Conservation (phyloP, 1,139 yeast genomes). For the Zygosaccharomyces sapae region DNA sequence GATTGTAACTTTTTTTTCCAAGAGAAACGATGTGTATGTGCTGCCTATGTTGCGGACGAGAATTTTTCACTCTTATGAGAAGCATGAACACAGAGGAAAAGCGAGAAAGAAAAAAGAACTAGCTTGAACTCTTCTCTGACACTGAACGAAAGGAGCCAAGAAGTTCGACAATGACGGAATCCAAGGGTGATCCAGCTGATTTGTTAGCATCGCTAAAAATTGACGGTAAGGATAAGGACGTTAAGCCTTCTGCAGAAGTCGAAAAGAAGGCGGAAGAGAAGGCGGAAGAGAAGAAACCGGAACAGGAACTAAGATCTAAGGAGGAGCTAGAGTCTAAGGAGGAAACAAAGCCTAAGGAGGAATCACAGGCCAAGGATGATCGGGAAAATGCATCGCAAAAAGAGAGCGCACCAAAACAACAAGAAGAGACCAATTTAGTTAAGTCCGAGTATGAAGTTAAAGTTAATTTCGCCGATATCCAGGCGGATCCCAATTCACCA, state of each 20-base stretch:
- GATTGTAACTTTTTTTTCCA: background rate
- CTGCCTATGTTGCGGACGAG: too few relatives aligned
- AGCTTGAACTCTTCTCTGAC: too few relatives aligned
- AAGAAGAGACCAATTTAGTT: slow-evolving; percentile 51
- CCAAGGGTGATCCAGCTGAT: slow-evolving; percentile 41
- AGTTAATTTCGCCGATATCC: slow-evolving; percentile 89
- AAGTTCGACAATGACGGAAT: slow-evolving; percentile 17
- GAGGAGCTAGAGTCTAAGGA: slow-evolving; percentile 19
- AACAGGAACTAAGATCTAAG: slow-evolving; percentile 12
- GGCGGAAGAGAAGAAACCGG: slow-evolving; percentile 19
- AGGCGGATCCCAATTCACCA: slow-evolving; percentile 97
- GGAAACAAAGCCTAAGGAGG: slow-evolving; percentile 11
- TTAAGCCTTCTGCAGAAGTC: slow-evolving; percentile 15
- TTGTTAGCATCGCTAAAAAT: slow-evolving; percentile 41
- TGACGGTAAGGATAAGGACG: slow-evolving; percentile 25
- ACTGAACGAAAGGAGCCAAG: too few relatives aligned
- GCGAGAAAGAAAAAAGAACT: too few relatives aligned
- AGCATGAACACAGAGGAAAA: too few relatives aligned
- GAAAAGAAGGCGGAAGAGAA: slow-evolving; percentile 8
- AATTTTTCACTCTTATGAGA: too few relatives aligned
- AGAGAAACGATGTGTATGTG: too few relatives aligned
- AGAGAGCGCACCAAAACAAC: slow-evolving; percentile 12
- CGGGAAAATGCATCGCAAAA: slow-evolving; percentile 19
- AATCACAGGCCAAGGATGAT: slow-evolving; percentile 10
- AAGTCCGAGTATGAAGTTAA: slow-evolving; percentile 81